Percentiles rank a stretch among this genome's conserved stretches.
Evolutionary conservation across 129 eudicot genomes (phyloP).

Genomic region (Rutidosis leptorrhynchoides): DNA sequence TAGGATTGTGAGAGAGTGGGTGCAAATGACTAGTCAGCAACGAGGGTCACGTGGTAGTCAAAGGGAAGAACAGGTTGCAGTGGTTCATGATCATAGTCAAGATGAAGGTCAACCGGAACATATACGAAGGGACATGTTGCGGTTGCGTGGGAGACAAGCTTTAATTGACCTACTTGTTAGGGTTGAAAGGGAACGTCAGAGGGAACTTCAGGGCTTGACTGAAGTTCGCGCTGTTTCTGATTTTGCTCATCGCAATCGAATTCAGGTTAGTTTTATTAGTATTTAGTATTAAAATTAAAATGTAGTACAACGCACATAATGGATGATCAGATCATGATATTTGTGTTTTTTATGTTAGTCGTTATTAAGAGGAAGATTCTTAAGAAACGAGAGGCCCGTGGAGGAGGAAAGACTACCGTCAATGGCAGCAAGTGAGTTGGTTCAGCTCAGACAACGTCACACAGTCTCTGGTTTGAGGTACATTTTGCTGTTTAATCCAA

Average conservation of each 20-base stretch:
- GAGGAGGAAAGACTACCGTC: slow-evolving; percentile 90
- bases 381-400: slow-evolving; percentile 75
- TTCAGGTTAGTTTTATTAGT: slow-evolving; percentile 68
- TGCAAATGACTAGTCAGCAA: slow-evolving; percentile 92
- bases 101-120: slow-evolving; percentile 94
- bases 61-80: slow-evolving; percentile 59
- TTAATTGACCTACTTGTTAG: slow-evolving; percentile 84
- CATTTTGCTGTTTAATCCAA: slow-evolving; percentile 5
- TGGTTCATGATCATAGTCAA: slow-evolving; percentile 31
- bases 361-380: slow-evolving; percentile 85
- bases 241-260: slow-evolving; percentile 93
- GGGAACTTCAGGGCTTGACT: slow-evolving; percentile 84
- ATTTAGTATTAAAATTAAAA: not conserved
- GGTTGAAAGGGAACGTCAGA: slow-evolving; percentile 81
- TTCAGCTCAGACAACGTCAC: slow-evolving; percentile 88
- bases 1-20: slow-evolving; percentile 94
- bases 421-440: slow-evolving; percentile 75
- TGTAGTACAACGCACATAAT: not conserved
- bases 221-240: slow-evolving; percentile 97
- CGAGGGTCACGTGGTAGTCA: slow-evolving; percentile 64
- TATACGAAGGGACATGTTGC: slow-evolving; percentile 73
- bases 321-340: slow-evolving; percentile 22
- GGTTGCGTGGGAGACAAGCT: slow-evolving; percentile 97
- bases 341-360: slow-evolving; percentile 48
- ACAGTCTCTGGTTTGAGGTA: slow-evolving; percentile 96